Evolutionary conservation across 805 yeast genomes (phyloP).

Genomic region (Cyberlindnera xishuangbannaensis): DNA sequence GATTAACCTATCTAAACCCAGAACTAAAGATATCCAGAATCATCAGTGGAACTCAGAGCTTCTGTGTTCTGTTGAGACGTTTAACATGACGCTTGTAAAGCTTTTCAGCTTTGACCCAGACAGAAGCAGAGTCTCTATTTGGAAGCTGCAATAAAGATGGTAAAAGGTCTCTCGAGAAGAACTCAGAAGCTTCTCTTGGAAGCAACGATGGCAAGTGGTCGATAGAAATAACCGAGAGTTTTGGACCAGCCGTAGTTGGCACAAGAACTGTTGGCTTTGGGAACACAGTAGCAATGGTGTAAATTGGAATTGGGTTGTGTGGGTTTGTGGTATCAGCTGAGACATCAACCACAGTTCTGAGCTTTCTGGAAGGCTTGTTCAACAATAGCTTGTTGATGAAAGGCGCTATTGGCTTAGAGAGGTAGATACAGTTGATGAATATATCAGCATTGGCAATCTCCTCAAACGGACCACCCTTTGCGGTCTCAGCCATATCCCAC

Average conservation of each 20-base stretch:
- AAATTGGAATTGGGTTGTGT: slow-evolving; percentile 95
- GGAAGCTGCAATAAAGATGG: slow-evolving; percentile 87
- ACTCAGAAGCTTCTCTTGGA: slow-evolving; percentile 97
- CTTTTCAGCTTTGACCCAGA: slow-evolving; percentile 85
- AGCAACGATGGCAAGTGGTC: slow-evolving; percentile 94
- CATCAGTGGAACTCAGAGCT: slow-evolving; percentile 26
- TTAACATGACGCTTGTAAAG: slow-evolving; percentile 81
- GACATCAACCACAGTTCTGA: slow-evolving; percentile 93
- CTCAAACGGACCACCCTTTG: slow-evolving; percentile 93
- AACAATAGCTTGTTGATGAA: slow-evolving; percentile 68
- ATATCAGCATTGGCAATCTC: slow-evolving; percentile 86
- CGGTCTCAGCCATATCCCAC: slow-evolving; percentile 98
- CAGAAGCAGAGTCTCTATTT: slow-evolving; percentile 75
- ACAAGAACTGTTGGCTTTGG: slow-evolving; percentile 86
- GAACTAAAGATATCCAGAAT: slow-evolving; percentile 1
- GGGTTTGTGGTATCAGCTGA: slow-evolving; percentile 99
- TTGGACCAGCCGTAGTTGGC: slow-evolving; percentile 73
- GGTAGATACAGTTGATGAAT: slow-evolving; percentile 93
- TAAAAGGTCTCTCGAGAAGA: slow-evolving; percentile 77
- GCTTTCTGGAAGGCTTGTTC: slow-evolving; percentile 61
- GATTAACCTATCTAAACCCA: not conserved
- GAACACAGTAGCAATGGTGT: slow-evolving; percentile 84
- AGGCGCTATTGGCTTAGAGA: slow-evolving; percentile 91
- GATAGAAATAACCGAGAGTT: slow-evolving; percentile 85
- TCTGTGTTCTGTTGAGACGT: slow-evolving; percentile 49